These are phyloP conservation scores for Botrytis tulipae DNA, from an alignment of 2,329 filamentous ascomycete species.

Conservation along the genomic window DNA sequence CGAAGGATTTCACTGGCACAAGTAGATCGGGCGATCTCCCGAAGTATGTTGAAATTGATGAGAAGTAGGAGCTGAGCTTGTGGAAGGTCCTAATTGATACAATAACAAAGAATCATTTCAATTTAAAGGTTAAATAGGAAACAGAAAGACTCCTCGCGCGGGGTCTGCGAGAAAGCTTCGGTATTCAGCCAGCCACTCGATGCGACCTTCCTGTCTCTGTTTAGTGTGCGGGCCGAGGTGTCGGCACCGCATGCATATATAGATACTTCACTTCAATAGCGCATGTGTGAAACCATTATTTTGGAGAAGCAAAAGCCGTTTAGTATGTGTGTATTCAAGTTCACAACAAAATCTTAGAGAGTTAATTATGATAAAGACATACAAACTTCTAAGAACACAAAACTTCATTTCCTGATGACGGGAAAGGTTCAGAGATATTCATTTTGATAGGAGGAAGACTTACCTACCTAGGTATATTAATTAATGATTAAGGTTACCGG, in stretches of 20 bases:
- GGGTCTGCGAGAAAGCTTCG: background rate
- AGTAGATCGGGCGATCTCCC: background rate
- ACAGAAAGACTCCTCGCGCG: background rate
- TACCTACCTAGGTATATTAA: too few species aligned
- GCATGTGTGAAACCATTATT: background rate
- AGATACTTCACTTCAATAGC: background rate
- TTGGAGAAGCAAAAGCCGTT: background rate
- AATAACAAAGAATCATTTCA: background rate
- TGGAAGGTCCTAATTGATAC: background rate
- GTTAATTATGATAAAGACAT: background rate
- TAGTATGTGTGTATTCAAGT: background rate
- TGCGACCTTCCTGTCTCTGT: background rate
- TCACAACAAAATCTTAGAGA: background rate
- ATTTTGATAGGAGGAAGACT: background rate
- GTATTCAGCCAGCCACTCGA: background rate
- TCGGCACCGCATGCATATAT: background rate
- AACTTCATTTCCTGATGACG: background rate
- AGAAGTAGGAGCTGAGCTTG: background rate
- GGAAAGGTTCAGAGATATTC: background rate
- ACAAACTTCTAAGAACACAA: background rate
- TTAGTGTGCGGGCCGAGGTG: background rate
- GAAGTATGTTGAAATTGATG: background rate
- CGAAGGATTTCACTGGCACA: background rate
- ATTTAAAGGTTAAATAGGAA: background rate
- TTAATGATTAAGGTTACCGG: background rate